Conservation (phyloP, 306 rosid species). For the Acmispon strigosus region DNA sequence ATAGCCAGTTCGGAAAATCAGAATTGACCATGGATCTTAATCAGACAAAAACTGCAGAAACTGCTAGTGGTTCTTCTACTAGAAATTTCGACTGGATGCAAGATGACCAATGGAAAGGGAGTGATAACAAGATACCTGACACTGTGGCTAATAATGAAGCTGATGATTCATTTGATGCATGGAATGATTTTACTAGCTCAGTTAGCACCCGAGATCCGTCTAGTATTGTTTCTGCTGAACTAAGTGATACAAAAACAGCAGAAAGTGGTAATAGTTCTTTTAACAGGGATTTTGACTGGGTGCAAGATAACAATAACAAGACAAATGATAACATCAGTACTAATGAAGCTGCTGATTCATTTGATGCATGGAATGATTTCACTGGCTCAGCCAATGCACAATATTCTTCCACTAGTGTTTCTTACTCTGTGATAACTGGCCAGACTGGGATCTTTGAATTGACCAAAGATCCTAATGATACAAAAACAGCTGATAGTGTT, state of each 20-base stretch:
- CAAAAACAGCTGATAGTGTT: slow-evolving; percentile 31
- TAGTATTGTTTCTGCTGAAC: slow-evolving; percentile 15
- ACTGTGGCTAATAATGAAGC: slow-evolving; percentile 28
- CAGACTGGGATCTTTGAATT: slow-evolving; percentile 34
- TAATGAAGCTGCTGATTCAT: slow-evolving; percentile 32
- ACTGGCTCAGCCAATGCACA: slow-evolving; percentile 36
- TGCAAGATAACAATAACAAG: slow-evolving; percentile 35
- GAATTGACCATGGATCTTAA: slow-evolving; percentile 20
- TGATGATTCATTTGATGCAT: slow-evolving; percentile 39
- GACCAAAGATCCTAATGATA: slow-evolving; percentile 21
- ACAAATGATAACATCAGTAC: slow-evolving; percentile 25
- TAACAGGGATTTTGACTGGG: slow-evolving; percentile 35
- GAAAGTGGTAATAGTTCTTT: slow-evolving; percentile 35
- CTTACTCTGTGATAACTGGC: slow-evolving; percentile 30
- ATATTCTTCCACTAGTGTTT: slow-evolving; percentile 26
- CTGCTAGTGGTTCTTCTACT: slow-evolving; percentile 26
- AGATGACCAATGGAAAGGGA: slow-evolving; percentile 39
- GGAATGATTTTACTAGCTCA: slow-evolving; percentile 66
- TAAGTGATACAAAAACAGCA: slow-evolving; percentile 22
- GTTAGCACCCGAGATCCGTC: slow-evolving; percentile 34
- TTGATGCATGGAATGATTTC: slow-evolving; percentile 65
- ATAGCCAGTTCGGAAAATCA: slow-evolving; percentile 29
- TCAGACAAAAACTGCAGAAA: slow-evolving; percentile 33
- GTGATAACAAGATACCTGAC: slow-evolving; percentile 34
- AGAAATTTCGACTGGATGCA: slow-evolving; percentile 46